Conservation (phyloP, 1,284 basidiomycete genomes). For the Tilletia setariae region DNA sequence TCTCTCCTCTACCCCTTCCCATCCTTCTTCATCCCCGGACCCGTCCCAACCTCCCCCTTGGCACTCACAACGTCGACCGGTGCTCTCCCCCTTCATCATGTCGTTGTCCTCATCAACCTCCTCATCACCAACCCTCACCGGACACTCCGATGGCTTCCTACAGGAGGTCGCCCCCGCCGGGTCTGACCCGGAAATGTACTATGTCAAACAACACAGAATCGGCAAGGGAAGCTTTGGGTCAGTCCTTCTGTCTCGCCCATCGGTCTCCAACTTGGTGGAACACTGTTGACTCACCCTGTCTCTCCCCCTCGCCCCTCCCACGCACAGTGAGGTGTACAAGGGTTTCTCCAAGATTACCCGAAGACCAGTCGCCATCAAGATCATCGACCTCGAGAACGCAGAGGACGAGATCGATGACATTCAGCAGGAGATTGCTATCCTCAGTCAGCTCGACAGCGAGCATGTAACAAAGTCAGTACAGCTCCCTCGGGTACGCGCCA, state of each 20-base stretch:
- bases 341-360: slow-evolving; percentile 42
- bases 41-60: no score
- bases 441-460: slow-evolving; percentile 93
- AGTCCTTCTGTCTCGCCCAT: slow-evolving; percentile 12
- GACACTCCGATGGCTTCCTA: neutral
- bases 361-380: slow-evolving; percentile 70
- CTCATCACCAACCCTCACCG: slow-evolving; percentile 12
- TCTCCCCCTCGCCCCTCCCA: neutral
- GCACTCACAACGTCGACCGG: no score
- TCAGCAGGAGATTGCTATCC: slow-evolving; percentile 96
- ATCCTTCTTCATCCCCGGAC: no score
- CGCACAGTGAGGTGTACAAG: slow-evolving; percentile 48
- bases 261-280: no score
- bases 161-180: slow-evolving; percentile 16
- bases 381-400: slow-evolving; percentile 96
- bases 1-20: neutral
- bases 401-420: slow-evolving; percentile 99
- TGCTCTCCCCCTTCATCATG: neutral
- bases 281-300: no score
- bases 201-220: slow-evolving; percentile 92
- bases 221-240: slow-evolving; percentile 53
- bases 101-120: neutral
- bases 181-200: slow-evolving; percentile 83
- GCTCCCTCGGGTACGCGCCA: neutral
- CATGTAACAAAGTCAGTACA: slow-evolving; percentile 76